Evolutionary conservation across 176 grass and related monocot species (phyloP), one percentile per base, ranked within the genome.

Genomic region (Panicum miliaceum): DNA sequence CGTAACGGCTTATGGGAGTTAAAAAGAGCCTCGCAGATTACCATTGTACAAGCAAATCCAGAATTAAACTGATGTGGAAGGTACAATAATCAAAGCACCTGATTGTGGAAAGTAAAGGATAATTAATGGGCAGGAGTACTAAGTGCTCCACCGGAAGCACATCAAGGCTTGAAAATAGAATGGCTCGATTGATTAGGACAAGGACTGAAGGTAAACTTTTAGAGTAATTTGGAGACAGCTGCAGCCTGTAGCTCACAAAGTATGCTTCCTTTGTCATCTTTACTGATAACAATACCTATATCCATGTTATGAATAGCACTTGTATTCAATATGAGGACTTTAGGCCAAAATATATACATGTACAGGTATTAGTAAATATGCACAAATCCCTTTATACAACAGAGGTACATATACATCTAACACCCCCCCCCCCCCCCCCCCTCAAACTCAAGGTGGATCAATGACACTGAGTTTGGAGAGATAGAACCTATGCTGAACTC

Each of bases 241-340:
- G 86, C 71, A 76, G 51, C 72, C 34, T 81, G 86, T 77, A 76
- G 51, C 72, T 53, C 45, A 86, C 18, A 70, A 14, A 43, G 36
- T 9, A 54, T 73, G 41, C 35, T 76, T 83, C 45, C 62, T 32
- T 51, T 11, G 32, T 1, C 36, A 72, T 67, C 46, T 86, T 61
- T 54, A 26, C 32, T 32, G 16, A 64, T 86, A 11, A 54, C 7
- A 54, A 26, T 53, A 29, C 23, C 67, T 52, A 86, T 41, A 34
- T 32, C 64, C n/a, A n/a, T 32, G 29, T 32, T 1, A 32, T 32
- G 29, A 32, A 32, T 32, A 32, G 2, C 29, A 32, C 29, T 32
- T 32, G 29, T 32, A 32, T 32, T 1, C 1, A 32, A 32, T 32
- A 32, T 32, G 29, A 32, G 29, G 29, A 2, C 29, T 32, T 2